phyloP scores from a whole-genome alignment of 768 basidiomycete genomes.

The Boletus patriciae region DNA sequence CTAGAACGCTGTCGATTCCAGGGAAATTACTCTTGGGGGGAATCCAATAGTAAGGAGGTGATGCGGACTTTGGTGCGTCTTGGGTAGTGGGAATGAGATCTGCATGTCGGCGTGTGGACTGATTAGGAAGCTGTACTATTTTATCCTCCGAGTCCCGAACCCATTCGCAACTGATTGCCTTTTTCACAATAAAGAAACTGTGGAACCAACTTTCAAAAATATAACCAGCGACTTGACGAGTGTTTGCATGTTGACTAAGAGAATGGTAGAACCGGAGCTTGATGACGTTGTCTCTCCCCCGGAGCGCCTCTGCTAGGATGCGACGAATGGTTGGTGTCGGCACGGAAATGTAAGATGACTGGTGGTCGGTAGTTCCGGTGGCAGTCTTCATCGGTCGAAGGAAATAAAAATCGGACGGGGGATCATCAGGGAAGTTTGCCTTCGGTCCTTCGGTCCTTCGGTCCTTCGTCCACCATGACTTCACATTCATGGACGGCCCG shows the following conservation, averaged over 20 bases:
- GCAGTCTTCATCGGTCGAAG: no score
- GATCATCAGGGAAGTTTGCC: neutral
- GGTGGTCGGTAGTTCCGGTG: neutral
- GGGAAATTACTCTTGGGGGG: neutral
- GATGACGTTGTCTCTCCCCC: fast-evolving
- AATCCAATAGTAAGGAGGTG: neutral
- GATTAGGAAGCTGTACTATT: no score
- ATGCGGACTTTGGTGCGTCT: neutral
- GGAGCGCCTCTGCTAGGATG: neutral
- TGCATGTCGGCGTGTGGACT: no score
- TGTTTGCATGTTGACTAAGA: neutral
- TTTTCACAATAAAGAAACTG: no score
- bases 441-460: no score
- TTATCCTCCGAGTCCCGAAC: no score
- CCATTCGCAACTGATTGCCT: no score
- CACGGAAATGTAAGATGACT: neutral
- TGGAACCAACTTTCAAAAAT: neutral
- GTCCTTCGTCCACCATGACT: fast-evolving
- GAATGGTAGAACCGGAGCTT: neutral
- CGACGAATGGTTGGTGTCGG: neutral
- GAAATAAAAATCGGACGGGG: neutral
- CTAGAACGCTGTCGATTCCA: neutral
- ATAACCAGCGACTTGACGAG: neutral
- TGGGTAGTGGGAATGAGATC: neutral
- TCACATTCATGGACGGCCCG: neutral